Evolutionary conservation across 352 stramenopile genomes (phyloP), one percentile per base, ranked within the genome.

Genomic region (Plasmopara halstedii): DNA sequence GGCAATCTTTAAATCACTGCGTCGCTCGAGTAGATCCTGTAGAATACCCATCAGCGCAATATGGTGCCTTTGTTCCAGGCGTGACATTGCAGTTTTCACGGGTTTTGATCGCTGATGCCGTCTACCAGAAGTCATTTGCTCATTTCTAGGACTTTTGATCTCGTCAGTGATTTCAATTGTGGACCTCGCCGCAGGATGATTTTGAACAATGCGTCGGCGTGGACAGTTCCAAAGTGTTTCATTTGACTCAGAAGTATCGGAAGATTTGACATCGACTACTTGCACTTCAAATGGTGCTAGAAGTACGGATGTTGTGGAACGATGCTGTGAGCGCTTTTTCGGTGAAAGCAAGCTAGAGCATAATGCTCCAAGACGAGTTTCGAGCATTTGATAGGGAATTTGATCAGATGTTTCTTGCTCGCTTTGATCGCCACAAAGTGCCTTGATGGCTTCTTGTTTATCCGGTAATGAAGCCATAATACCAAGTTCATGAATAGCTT

Each of bases 311-410:
- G 76, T 70, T 5, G 64, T 85, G n/a, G 73, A 83, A 7, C 82
- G 46, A 38, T 88, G 76, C 42, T 83, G 77, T 31, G 62, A 70
- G 26, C 76, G 54, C 37, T 79, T 80, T 56, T 79, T 83, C 0
- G 76, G 76, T 7, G 76, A 88, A 0, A 86, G 47, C 35, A 88
- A 39, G 15, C 83, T 71, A 40, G 73, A 86, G 26, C 73, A 86
- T 4, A 88, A 47, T 25, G 66, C 53, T 4, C 59, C 57, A 4
- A 88, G 53, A 2, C 70, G 60, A 1, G 42, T 41, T 34, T 85
- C 68, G 3, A 87, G 53, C 2, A 52, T 62, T 25, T 44, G 54
- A 47, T 83, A 87, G 7, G 62, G 57, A 17, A 85, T 75, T 20
- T 56, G 63, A 42, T 63, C 26, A 3, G 9, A 14, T 25, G 25